phyloP scores from a whole-genome alignment of 495 filamentous ascomycete species.

The Penicillium soppii region DNA sequence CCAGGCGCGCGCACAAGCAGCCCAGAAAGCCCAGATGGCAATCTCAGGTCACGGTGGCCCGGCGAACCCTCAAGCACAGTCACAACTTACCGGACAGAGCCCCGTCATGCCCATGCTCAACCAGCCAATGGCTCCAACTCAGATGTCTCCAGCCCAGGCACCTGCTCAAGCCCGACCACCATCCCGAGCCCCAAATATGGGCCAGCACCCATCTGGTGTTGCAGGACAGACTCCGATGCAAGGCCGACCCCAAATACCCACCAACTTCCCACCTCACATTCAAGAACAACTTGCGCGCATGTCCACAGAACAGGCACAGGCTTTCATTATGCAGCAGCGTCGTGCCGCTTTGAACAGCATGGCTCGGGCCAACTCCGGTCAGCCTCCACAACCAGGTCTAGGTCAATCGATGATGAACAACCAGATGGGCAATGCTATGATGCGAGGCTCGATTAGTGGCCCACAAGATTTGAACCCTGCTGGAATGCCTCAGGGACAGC shows the following conservation, averaged over 20 bases:
- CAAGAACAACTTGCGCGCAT: conserved; percentile 37
- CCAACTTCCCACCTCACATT: conserved; percentile 32
- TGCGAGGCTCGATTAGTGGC: conserved; percentile 33
- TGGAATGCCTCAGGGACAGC: conserved; percentile 34
- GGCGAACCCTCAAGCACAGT: conserved; percentile 32
- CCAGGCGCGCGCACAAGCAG: conserved; percentile 43
- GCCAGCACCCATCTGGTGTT: conserved; percentile 30
- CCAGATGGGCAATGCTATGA: conserved; percentile 34
- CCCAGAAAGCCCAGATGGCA: conserved; percentile 50
- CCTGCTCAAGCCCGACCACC: conserved; percentile 39
- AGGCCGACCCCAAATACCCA: conserved; percentile 34
- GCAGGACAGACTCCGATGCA: conserved; percentile 35
- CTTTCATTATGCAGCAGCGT: conserved; percentile 37
- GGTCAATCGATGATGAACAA: conserved; percentile 37
- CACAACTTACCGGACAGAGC: conserved; percentile 49
- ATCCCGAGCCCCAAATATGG: conserved; percentile 35
- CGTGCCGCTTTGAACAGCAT: conserved; percentile 31
- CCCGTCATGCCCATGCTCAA: conserved; percentile 61
- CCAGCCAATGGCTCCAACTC: conserved; percentile 51
- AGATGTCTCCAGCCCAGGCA: conserved; percentile 45
- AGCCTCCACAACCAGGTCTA: conserved; percentile 37
- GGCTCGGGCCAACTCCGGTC: conserved; percentile 28
- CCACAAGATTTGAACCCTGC: conserved; percentile 34
- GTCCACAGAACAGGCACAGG: conserved; percentile 34
- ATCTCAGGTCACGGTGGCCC: conserved; percentile 41